Percentiles rank a stretch among this genome's conserved stretches.
Conservation (phyloP, 306 rosid species). For the Malus sieversii region DNA sequence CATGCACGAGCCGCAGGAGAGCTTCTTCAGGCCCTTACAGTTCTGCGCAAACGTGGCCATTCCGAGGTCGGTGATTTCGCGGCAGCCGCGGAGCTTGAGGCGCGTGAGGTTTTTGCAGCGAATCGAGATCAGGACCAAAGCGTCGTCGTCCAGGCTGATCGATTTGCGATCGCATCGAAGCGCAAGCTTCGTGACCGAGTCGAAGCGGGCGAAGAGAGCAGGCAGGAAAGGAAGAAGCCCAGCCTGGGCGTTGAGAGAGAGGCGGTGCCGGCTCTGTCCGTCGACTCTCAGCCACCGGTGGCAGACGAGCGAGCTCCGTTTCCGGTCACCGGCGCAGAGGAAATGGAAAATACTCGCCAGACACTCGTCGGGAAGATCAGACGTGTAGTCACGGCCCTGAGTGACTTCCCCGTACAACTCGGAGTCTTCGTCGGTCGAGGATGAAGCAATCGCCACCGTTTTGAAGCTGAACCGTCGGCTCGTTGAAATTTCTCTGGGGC, state of each 20-base stretch:
- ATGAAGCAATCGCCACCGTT: not conserved
- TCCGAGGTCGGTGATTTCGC: slow-evolving; percentile 49
- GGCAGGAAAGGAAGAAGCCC: slow-evolving; percentile 42
- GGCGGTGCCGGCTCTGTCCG: slow-evolving; percentile 54
- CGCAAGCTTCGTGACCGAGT: slow-evolving; percentile 59
- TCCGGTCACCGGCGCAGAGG: slow-evolving; percentile 52
- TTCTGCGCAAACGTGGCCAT: slow-evolving; percentile 51
- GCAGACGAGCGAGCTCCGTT: slow-evolving; percentile 55
- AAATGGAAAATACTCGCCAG: slow-evolving; percentile 47
- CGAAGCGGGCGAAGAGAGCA: slow-evolving; percentile 53
- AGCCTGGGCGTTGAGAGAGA: slow-evolving; percentile 44
- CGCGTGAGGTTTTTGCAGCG: slow-evolving; percentile 56
- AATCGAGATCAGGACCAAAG: slow-evolving; percentile 47
- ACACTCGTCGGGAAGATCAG: slow-evolving; percentile 65
- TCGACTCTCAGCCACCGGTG: slow-evolving; percentile 58
- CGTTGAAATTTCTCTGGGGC: not conserved
- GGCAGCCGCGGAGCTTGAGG: slow-evolving; percentile 71
- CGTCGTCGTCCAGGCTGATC: slow-evolving; percentile 54
- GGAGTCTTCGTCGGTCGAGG: not conserved
- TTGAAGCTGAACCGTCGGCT: slow-evolving; percentile 22
- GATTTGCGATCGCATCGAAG: slow-evolving; percentile 65
- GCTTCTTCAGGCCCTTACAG: slow-evolving; percentile 57
- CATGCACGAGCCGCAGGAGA: slow-evolving; percentile 59
- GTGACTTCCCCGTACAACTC: slow-evolving; percentile 8
- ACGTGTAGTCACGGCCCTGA: slow-evolving; percentile 29